Percentiles rank a stretch among this genome's conserved stretches.
Evolutionary conservation across 2,329 filamentous ascomycete genomes (phyloP).

Genomic region (Colletotrichum sp.): DNA sequence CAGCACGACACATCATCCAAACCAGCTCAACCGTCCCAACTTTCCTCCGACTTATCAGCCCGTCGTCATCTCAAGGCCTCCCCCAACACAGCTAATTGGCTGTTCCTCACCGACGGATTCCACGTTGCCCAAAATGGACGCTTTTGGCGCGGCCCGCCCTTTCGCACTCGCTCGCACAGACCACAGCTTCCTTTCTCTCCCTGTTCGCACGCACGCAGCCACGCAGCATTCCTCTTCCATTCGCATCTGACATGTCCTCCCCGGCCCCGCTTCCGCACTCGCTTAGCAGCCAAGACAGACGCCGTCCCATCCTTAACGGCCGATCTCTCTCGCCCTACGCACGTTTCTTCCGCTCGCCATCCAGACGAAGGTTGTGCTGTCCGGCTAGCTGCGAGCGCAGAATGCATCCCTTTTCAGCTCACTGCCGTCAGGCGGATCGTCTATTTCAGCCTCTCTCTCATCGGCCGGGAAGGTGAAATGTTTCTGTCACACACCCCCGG

Average conservation of each 20-base stretch:
- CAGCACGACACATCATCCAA: background rate
- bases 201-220: background rate
- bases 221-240: background rate
- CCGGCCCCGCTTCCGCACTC: constrained; percentile 13
- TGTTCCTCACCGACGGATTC: too few relatives aligned
- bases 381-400: background rate
- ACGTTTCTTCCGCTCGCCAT: background rate
- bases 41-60: background rate
- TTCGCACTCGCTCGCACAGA: constrained; percentile 18
- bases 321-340: background rate
- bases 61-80: background rate
- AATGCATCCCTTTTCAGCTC: background rate
- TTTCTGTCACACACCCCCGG: background rate
- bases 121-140: background rate
- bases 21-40: background rate
- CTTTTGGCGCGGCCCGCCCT: background rate
- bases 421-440: background rate
- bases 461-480: background rate
- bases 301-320: background rate
- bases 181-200: background rate
- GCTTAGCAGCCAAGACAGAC: constrained; percentile 8
- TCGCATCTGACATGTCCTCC: background rate
- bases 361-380: background rate
- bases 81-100: background rate
- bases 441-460: background rate